Conservation (phyloP, 1,284 basidiomycete species). For the Porodaedalea pini region DNA sequence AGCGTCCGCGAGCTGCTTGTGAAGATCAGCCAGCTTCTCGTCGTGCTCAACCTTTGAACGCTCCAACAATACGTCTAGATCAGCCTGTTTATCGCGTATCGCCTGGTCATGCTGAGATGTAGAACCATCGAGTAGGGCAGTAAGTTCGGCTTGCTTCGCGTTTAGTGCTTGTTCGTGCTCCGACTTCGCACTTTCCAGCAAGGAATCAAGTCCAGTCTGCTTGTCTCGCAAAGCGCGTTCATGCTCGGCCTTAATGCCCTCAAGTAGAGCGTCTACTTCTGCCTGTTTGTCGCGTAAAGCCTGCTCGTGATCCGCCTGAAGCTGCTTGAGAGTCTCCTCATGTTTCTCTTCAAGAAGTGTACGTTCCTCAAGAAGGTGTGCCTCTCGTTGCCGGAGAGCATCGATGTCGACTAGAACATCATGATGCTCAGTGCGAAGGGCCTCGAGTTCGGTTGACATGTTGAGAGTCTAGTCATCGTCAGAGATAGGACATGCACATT, state of each 20-base stretch:
- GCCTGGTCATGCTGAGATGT: slow-evolving; percentile 36
- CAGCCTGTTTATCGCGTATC: slow-evolving; percentile 27
- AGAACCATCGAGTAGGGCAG: slow-evolving; percentile 18
- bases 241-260: slow-evolving; percentile 28
- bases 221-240: slow-evolving; percentile 33
- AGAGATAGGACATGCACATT: background rate
- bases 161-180: slow-evolving; percentile 30
- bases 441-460: slow-evolving; percentile 82
- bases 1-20: slow-evolving; percentile 42
- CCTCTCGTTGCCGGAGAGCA: slow-evolving; percentile 53
- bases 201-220: slow-evolving; percentile 19
- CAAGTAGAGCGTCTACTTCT: slow-evolving; percentile 22
- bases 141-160: slow-evolving; percentile 38
- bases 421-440: slow-evolving; percentile 60
- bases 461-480: slow-evolving; percentile 58
- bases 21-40: slow-evolving; percentile 34
- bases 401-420: slow-evolving; percentile 51
- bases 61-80: slow-evolving; percentile 18
- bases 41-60: slow-evolving; percentile 31
- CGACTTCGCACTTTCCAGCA: slow-evolving; percentile 11
- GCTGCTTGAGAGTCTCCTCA: slow-evolving; percentile 10
- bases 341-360: slow-evolving; percentile 39
- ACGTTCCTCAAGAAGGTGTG: slow-evolving; percentile 48
- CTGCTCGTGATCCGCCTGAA: slow-evolving; percentile 32
- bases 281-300: slow-evolving; percentile 30